Evolutionary conservation across 2,329 filamentous ascomycete species (phyloP), one percentile per base, ranked within the genome.

Genomic region (Nigrospora osmanthi): DNA sequence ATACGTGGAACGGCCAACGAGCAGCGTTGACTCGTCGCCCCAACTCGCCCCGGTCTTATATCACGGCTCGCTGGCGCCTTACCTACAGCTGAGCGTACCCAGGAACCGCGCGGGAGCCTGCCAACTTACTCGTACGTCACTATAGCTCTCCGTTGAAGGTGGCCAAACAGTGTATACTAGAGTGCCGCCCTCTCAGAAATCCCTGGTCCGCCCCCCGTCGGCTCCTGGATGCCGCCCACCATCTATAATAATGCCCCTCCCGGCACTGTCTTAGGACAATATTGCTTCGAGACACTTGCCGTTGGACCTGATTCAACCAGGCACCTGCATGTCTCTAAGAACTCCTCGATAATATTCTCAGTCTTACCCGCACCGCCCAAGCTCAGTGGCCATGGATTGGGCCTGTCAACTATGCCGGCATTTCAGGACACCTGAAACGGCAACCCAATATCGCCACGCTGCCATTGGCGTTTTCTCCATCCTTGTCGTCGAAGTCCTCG

Each of bases 391-490:
- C 43, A 50, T 38, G 31, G 41, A 45, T 19, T 44, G 52, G 38
- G 36, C 56, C 10, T 55, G 55, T 42, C 51, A 56, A 28, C 31
- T 62, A 6, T 57, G 51, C 42, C 50, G 40, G 48, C 47, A 43
- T 47, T 40, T 61, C n/a, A 55, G 48, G 43, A 49, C 49, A 35
- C 54, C 54, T 16, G 47, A 46, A 19, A 47, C 55, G 3, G 32
- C 35, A 6, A 58, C 52, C 38, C 49, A 54, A 40, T 62, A 55
- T 42, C 42, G 46, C 15, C 55, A 62, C 49, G 56, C 54, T 6
- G 49, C 48, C 32, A 38, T 58, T 15, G 60, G 58, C 11, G 32
- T 61, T 28, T 30, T 46, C 5, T 49, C 59, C 35, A 51, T 61
- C 12, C 11, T 54, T 23, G 40, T 52, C 11, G 53, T 47, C 37